A percentile compares a stretch with the other conserved stretches of the same genome.
Evolutionary conservation across 345 rosid genomes (phyloP).

Genomic region (Citrus mangshanensis): DNA sequence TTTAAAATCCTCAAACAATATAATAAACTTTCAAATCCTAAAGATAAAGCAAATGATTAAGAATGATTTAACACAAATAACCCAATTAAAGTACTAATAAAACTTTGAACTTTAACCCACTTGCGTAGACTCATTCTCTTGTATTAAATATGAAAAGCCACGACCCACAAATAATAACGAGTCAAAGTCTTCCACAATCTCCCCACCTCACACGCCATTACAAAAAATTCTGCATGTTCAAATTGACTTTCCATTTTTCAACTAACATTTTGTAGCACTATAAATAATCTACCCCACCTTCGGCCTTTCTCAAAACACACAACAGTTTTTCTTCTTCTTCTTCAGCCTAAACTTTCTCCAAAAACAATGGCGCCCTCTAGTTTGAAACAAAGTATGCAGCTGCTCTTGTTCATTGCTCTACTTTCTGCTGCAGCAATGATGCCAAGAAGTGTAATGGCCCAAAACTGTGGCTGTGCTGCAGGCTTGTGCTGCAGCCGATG

Average conservation of each 20-base stretch:
- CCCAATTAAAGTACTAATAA: no score
- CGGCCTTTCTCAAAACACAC: not conserved
- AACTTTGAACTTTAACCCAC: not conserved
- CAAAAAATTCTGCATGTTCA: not conserved
- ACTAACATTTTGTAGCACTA: not conserved
- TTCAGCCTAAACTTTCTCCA: not conserved
- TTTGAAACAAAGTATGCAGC: not conserved
- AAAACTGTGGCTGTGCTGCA: constrained; percentile 29
- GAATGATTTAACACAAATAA: no score
- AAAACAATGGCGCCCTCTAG: not conserved
- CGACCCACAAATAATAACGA: not conserved
- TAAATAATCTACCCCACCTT: not conserved
- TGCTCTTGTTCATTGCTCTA: not conserved
- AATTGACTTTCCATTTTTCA: not conserved
- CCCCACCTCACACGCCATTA: not conserved
- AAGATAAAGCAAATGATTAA: no score
- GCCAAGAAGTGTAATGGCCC: constrained; percentile 8
- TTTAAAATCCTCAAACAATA: not conserved
- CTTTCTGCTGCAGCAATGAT: not conserved
- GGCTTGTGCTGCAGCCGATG: constrained; percentile 28
- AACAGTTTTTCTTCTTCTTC: not conserved
- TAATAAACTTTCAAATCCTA: no score
- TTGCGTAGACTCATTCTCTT: not conserved
- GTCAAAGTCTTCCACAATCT: constrained; percentile 1
- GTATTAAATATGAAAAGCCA: not conserved